Evolutionary conservation across 441 rosid genomes (phyloP).

Genomic region (Isatis lusitanica): DNA sequence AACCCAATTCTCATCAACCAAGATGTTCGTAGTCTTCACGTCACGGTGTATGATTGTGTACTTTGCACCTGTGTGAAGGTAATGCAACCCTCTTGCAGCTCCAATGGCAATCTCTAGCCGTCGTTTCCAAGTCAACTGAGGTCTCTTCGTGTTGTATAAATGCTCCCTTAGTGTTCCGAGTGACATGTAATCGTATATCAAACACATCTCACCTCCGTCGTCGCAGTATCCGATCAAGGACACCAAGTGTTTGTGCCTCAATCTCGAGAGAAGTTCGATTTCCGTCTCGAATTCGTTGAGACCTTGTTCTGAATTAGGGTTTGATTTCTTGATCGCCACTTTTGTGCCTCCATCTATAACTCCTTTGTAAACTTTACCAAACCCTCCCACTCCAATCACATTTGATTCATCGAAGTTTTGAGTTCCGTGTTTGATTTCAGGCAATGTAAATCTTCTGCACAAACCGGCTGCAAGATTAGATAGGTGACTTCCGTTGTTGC

Average conservation of each 20-base stretch:
- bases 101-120: slow-evolving; percentile 64
- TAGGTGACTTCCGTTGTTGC: slow-evolving; percentile 42
- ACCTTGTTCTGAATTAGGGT: slow-evolving; percentile 87
- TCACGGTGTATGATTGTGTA: slow-evolving; percentile 61
- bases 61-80: slow-evolving; percentile 53
- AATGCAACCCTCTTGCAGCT: slow-evolving; percentile 62
- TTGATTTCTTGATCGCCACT: slow-evolving; percentile 84
- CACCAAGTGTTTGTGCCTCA: slow-evolving; percentile 85
- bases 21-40: slow-evolving; percentile 68
- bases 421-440: slow-evolving; percentile 53
- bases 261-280: slow-evolving; percentile 81
- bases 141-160: slow-evolving; percentile 47
- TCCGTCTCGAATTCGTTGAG: slow-evolving; percentile 82
- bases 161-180: slow-evolving; percentile 65
- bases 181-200: slow-evolving; percentile 67
- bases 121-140: slow-evolving; percentile 52
- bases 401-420: slow-evolving; percentile 56
- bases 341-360: slow-evolving; percentile 60
- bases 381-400: slow-evolving; percentile 70
- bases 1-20: slow-evolving; percentile 65
- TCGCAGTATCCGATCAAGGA: slow-evolving; percentile 87
- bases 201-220: slow-evolving; percentile 75
- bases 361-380: slow-evolving; percentile 70
- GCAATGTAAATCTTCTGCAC: slow-evolving; percentile 55
- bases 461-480: slow-evolving; percentile 51